Evolutionary conservation across 2,329 filamentous ascomycete species (phyloP).

Genomic region (Periconia sp.): DNA sequence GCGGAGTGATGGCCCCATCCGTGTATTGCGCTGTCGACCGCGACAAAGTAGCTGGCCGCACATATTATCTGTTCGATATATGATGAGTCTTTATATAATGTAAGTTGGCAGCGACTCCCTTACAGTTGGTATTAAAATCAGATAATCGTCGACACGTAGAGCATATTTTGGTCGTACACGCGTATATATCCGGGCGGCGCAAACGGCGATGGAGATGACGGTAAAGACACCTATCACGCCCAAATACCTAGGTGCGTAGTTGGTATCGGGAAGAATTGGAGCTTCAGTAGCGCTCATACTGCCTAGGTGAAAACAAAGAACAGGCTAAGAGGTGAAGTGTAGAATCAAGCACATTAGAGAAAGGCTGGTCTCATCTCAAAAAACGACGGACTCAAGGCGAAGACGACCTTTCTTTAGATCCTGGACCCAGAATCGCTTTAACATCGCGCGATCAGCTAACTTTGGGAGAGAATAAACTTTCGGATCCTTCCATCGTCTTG

Average conservation of each 20-base stretch:
- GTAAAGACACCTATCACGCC: slow-evolving; percentile 3
- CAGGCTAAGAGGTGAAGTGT: too few species aligned
- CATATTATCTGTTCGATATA: slow-evolving; percentile 6
- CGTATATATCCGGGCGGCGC: slow-evolving; percentile 1
- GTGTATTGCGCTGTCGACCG: not conserved
- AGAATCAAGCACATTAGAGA: too few species aligned
- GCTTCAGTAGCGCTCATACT: too few species aligned
- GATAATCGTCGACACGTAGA: slow-evolving; percentile 3
- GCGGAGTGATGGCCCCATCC: slow-evolving; percentile 1
- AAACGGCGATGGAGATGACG: not conserved
- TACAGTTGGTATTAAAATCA: slow-evolving; percentile 1
- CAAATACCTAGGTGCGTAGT: slow-evolving; percentile 4
- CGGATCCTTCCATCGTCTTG: too few species aligned
- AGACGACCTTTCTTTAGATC: too few species aligned
- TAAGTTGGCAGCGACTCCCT: not conserved
- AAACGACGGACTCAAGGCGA: too few species aligned
- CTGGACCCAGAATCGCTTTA: too few species aligned
- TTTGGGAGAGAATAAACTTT: too few species aligned
- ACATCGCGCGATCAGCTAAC: too few species aligned
- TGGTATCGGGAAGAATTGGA: slow-evolving; percentile 1
- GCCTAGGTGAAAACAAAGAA: too few species aligned
- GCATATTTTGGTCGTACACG: not conserved
- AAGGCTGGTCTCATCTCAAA: too few species aligned
- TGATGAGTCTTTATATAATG: not conserved
- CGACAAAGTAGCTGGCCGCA: not conserved